phyloP scores from a whole-genome alignment of 352 stramenopile species.

The Pythium rhizo-oryzae region DNA sequence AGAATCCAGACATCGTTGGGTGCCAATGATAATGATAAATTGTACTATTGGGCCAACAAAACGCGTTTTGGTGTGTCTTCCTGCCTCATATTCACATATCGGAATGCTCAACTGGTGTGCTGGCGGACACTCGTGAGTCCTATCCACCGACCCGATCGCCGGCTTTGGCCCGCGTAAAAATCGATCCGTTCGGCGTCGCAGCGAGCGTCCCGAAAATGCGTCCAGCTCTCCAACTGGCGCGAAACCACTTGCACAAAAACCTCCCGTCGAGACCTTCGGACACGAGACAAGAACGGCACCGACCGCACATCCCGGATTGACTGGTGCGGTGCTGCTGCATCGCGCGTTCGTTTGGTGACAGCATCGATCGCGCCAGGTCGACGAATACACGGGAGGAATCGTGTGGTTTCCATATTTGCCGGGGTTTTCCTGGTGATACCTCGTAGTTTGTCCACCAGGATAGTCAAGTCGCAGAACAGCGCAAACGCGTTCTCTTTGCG shows the following conservation, averaged over 20 bases:
- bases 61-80: no score
- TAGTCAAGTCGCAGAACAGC: slow-evolving; percentile 15
- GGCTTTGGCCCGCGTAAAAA: slow-evolving; percentile 10
- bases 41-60: no score
- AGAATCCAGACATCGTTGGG: no score
- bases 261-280: slow-evolving; percentile 1
- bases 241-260: slow-evolving; percentile 1
- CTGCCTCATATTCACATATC: no score
- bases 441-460: slow-evolving; percentile 18
- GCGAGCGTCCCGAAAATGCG: not conserved
- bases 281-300: not conserved
- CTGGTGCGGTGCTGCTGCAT: no score
- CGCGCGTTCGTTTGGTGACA: not conserved
- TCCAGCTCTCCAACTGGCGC: not conserved
- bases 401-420: not conserved
- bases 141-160: slow-evolving; percentile 8
- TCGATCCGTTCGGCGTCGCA: not conserved
- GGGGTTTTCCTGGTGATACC: not conserved
- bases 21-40: no score
- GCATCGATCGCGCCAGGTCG: not conserved
- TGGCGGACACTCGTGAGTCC: not conserved
- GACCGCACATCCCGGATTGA: no score
- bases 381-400: slow-evolving; percentile 3
- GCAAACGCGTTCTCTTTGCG: slow-evolving; percentile 6
- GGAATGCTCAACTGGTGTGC: no score